phyloP scores from a whole-genome alignment of 140 eudicot genomes.

The Cichorium intybus region DNA sequence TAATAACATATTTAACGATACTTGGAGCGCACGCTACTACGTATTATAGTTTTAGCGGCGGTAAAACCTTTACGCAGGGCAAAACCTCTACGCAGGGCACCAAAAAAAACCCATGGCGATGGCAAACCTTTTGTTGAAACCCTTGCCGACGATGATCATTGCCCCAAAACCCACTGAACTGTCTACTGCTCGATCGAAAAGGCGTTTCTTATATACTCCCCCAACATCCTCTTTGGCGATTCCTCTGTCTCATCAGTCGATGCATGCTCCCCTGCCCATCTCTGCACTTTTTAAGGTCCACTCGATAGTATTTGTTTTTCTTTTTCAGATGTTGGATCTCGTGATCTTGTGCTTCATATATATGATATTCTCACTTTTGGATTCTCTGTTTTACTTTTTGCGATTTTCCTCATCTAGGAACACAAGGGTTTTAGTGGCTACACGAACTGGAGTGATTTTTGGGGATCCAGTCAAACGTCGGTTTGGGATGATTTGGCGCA shows the following conservation, averaged over 20 bases:
- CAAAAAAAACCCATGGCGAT: slow-evolving; percentile 30
- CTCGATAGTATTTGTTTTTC: background rate
- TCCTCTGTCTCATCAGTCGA: slow-evolving; percentile 7
- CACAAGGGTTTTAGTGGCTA: slow-evolving; percentile 24
- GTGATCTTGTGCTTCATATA: background rate
- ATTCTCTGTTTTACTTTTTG: background rate
- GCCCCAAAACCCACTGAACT: background rate
- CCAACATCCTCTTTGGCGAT: slow-evolving; percentile 22
- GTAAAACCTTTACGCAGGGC: background rate
- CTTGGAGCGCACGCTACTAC: slow-evolving; percentile 27
- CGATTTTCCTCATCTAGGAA: slow-evolving; percentile 5
- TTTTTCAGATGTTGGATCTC: background rate
- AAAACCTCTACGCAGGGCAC: background rate
- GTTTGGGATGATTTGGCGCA: slow-evolving; percentile 4
- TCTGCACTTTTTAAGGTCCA: slow-evolving; percentile 23
- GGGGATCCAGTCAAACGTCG: background rate
- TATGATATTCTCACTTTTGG: background rate
- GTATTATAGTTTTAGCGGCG: background rate
- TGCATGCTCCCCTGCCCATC: background rate
- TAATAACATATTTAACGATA: background rate
- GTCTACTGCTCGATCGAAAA: slow-evolving; percentile 5
- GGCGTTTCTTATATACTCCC: background rate
- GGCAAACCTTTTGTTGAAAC: slow-evolving; percentile 18
- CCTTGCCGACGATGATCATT: slow-evolving; percentile 1
- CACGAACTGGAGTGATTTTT: slow-evolving; percentile 14